Evolutionary conservation across 140 eudicot species (phyloP).

Genomic region (Cichorium intybus): DNA sequence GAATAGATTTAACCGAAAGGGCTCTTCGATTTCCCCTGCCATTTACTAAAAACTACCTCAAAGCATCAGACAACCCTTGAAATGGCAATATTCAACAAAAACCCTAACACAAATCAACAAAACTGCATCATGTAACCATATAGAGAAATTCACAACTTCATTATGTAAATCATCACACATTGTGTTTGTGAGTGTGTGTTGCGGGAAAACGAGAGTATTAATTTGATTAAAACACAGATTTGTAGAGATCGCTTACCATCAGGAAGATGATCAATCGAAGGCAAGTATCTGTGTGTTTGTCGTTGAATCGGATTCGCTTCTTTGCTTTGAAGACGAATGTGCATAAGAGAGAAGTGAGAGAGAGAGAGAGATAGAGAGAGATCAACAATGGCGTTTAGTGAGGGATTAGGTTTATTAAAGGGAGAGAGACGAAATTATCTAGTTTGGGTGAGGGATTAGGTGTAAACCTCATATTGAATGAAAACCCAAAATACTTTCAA

Average conservation of each 20-base stretch:
- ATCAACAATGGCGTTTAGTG: constrained; percentile 13
- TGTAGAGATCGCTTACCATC: constrained; percentile 10
- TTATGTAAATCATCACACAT: no score
- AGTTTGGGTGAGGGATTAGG: no score
- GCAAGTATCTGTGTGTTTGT: constrained; percentile 8
- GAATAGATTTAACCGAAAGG: constrained; percentile 44
- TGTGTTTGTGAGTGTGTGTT: background rate
- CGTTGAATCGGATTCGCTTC: constrained; percentile 27
- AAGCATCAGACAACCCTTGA: constrained; percentile 37
- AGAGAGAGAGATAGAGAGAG: constrained; percentile 16
- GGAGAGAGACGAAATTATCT: no score
- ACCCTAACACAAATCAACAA: no score
- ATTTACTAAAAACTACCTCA: constrained; percentile 31
- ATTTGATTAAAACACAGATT: background rate
- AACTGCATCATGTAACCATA: no score
- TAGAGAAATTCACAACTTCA: no score
- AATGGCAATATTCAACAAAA: no score
- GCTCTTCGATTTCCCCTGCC: constrained; percentile 68
- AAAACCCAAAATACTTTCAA: no score
- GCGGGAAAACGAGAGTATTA: background rate
- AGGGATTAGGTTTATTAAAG: no score
- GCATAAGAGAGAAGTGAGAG: no score
- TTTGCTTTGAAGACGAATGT: constrained; percentile 32
- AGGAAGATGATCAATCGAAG: constrained; percentile 17
- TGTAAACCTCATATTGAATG: no score